Base-by-base conservation (phyloP, 768 basidiomycete genomes). In the Tricholoma hemisulphureum region DNA sequence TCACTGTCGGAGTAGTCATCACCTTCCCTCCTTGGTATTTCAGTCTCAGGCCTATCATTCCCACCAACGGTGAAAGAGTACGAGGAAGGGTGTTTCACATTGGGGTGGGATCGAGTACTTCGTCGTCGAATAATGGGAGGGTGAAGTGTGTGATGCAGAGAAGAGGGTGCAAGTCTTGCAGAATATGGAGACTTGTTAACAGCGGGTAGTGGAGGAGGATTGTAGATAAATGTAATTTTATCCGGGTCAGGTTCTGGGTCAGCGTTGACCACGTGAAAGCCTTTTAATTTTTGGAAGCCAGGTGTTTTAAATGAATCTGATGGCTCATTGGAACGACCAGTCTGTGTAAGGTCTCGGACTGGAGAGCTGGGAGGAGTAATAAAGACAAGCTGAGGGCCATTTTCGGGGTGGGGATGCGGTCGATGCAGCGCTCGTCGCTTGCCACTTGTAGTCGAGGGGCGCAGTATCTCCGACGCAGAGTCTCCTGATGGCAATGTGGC, bases 381-480 rank as follows among this genome's bases (percentile, higher is more conserved):
- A 23, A 63, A 62, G 5, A 77, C 74, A 51, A 77, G 63, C 14
- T 69, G 73, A 18, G 76, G 76, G 16, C 69, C 69, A 28, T 57
- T 31, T 26, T 53, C 50, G 26, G 34, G 43, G 14, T 53, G 52
- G n/a, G 59, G 61, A 14, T 28, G 23, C 31, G 53, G 8, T 37
- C 29, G 31, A 39, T 34, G 31, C 9, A n/a, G 45, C 26, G 31
- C 34, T 24, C n/a, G 39, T 11, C 24, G 26, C 49, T n/a, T n/a
- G 24, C 18, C 14, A 31, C 20, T 23, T 23, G 4, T 18, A 35
- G 11, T 21, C n/a, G 51, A n/a, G 16, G 21, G 32, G 34, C 11
- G 35, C 39, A 9, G 9, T 9, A 28, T 28, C 20, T 41, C 16
- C 10, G 13, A 29, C n/a, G 37, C 9, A 23, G 26, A 16, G 18